Conservation (phyloP, 768 basidiomycete genomes). For the Sarcomyxa edulis region DNA sequence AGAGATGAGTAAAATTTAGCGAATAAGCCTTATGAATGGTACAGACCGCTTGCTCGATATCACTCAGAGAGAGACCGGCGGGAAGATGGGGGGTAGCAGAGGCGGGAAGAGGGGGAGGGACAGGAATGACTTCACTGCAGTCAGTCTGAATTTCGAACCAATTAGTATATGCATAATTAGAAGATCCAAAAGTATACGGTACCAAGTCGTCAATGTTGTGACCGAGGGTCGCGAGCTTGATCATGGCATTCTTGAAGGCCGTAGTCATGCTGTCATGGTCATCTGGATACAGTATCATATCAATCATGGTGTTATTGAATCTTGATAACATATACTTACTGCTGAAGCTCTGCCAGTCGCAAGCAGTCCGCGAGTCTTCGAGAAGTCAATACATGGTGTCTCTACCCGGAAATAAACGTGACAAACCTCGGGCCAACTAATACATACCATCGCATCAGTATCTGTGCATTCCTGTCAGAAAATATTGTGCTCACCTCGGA, state of each 20-base stretch:
- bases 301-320: not conserved
- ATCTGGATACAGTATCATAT: constrained; percentile 4
- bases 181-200: no score
- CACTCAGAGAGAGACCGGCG: constrained; percentile 16
- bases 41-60: constrained; percentile 13
- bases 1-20: not conserved
- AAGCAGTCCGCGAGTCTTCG: constrained; percentile 28
- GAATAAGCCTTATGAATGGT: not conserved
- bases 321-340: constrained; percentile 8
- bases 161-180: no score
- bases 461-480: not conserved
- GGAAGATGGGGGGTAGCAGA: constrained; percentile 14
- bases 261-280: constrained; percentile 16
- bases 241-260: constrained; percentile 23
- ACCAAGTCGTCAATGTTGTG: constrained; percentile 20
- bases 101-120: constrained; percentile 11
- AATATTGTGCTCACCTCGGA: constrained; percentile 6
- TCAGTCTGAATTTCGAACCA: no score
- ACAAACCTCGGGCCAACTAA: constrained; percentile 14
- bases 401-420: constrained; percentile 8
- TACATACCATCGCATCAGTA: not conserved
- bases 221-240: constrained; percentile 25
- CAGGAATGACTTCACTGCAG: constrained; percentile 32
- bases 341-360: constrained; percentile 29
- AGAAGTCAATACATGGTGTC: constrained; percentile 5